Evolutionary conservation across 768 basidiomycete species (phyloP), one percentile per base, ranked within the genome.

Genomic region (Suillus occidentalis): DNA sequence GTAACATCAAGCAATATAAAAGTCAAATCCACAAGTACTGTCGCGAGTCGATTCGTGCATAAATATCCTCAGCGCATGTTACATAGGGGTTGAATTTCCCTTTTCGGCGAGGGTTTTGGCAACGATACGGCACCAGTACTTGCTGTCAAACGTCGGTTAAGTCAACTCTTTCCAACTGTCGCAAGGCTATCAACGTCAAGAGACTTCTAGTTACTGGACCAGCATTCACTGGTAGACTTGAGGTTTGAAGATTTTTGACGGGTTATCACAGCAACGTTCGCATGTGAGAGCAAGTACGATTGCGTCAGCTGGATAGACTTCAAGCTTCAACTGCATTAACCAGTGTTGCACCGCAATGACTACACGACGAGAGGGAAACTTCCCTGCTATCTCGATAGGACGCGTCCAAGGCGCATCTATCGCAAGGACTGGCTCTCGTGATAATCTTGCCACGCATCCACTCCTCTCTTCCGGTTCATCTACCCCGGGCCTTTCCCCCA

Each of bases 361-460:
- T 28, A 66, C 73, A 56, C 75, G 70, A 68, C 75, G 79, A 63
- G 79, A 80, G 25, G 66, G 36, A 42, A 50, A 69, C 25, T 87
- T 87, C 67, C 86, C 86, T 58, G 75, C 85, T 20, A 79, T 80
- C 3, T 88, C 87, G 42, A 84, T 88, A 63, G 85, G 86, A 22
- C 81, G 86, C 40, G 72, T 77, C 18, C 78, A 81, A 62, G 84
- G 85, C 16, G 69, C 77, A 45, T 74, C 75, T 47, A 71, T 86
- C 40, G 79, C 78, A 42, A 81, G 77, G 58, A 70, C 78, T 8
- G 67, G 80, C 3, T 84, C 85, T 2, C 83, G 83, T 60, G 90
- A 92, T 56, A 75, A 83, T 13, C 75, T 87, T 36, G 76, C 81
- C 6, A 84, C 88, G 0, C 91, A 92, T 69, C 90, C 90, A 4